Evolutionary conservation across 495 filamentous ascomycete species (phyloP), one percentile per base, ranked within the genome.

Genomic region (Achaetomiella virescens): DNA sequence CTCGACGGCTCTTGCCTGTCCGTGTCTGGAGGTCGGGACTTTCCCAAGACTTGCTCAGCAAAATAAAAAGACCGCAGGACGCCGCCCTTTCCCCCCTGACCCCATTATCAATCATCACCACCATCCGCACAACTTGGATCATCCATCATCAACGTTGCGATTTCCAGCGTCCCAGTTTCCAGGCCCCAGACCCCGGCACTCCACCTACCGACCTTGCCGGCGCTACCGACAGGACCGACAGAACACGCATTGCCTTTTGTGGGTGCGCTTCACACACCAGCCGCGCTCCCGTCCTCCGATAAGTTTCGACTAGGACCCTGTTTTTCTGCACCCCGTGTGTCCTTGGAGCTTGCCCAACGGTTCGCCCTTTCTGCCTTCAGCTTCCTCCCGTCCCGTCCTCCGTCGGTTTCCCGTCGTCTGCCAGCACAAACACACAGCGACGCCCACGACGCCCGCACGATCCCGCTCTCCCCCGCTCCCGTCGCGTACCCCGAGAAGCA

Each of bases 401-500:
- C 22, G 17, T 17, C 41, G 12, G 12, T 17, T 18, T 25, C 20
- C 35, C 6, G 17, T 18, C 37, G 36, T 7, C 44, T 36, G 20
- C 22, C 17, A 55, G 35, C 35, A 29, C 12, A 2, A 5, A 2
- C 18, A 3, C 15, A 14, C 10, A 48, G 18, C 7, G 2, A 11
- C n/a, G 24, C 17, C n/a, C 44, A 10, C 44, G 10, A 41, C 44
- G 21, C 20, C 35, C 27, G 45, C 46, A 7, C 15, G 37, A 24
- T 44, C 20, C 46, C 46, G 46, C 14, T 25, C 40, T 14, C 38
- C 36, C n/a, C 37, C 38, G 37, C 46, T 27, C 25, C 54, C 44
- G 43, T 56, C 54, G 29, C 54, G 46, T 27, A 18, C 27, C 46
- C 54, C 38, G 47, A 50, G 46, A 33, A 27, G 52, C 52, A 37